Base-by-base conservation (phyloP, 1,139 yeast species). In the Diutina ranongensis region DNA sequence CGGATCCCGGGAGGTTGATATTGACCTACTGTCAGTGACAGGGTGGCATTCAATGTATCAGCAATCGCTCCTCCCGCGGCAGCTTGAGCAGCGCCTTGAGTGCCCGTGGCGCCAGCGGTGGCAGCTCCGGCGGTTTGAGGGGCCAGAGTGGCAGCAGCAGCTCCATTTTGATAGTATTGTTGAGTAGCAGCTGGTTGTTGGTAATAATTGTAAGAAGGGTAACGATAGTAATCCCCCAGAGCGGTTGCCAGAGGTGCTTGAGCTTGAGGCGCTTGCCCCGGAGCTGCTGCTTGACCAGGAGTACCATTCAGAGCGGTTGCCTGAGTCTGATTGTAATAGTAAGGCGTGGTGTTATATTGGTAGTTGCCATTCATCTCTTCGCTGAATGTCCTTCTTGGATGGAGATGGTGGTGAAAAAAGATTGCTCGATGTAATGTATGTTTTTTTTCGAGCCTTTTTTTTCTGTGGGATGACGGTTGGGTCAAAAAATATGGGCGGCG, bases 1-100 rank as follows among this genome's bases (percentile, higher is more conserved):
- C 87, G 73, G 52, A 82, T 63, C 1, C 75, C 76, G 1, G 74
- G 72, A 3, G 76, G 76, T 53, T 71, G 76, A 53, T 65, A 68
- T 51, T 71, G 76, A 25, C 76, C 75, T 44, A 70, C 72, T 15
- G 65, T 57, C 22, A 71, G 65, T 50, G 58, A 62, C 36, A 13
- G 28, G 15, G 15, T n/a, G 20, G 28, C 31, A 22, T 21, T 20
- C 35, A 19, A 20, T 31, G 59, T 55, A 32, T 54, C 49, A 40
- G 55, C 44, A 44, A 49, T 50, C 35, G 53, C 42, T 31, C 55
- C 51, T 45, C 55, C 57, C 33, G 50, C 52, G 41, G 47, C 54
- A 46, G 32, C 51, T 36, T 46, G 49, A 19, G 41, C 52, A 47
- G 22, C 50, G 40, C 50, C 48, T 27, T 48, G 34, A 25, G 48